Percentiles rank a stretch among this genome's conserved stretches.
phyloP scores from a whole-genome alignment of 2,329 filamentous ascomycete genomes.

The Arachnomyces sp. region DNA sequence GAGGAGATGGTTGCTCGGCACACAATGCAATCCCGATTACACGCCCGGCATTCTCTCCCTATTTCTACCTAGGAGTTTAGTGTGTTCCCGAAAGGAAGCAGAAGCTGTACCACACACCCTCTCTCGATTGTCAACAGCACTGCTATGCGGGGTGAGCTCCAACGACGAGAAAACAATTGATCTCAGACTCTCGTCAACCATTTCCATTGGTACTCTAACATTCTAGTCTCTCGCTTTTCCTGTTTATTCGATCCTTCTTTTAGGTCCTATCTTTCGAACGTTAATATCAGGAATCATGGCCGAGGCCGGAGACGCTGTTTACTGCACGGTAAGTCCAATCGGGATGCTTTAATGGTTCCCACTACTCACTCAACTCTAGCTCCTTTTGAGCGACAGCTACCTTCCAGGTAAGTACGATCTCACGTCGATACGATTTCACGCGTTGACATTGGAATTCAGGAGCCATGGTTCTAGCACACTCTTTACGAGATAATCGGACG shows the following conservation, averaged over 20 bases:
- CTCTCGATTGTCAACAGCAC: not conserved
- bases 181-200: conserved; percentile 11
- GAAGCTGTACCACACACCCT: no score
- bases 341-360: not conserved
- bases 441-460: conserved; percentile 45
- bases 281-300: conserved; percentile 25
- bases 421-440: conserved; percentile 2
- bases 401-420: conserved; percentile 63
- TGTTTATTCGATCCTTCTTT: conserved; percentile 4
- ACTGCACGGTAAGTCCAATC: conserved; percentile 52
- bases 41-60: no score
- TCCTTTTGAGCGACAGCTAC: conserved; percentile 86
- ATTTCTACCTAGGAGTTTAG: no score
- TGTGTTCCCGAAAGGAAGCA: no score
- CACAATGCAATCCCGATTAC: no score
- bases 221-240: not conserved
- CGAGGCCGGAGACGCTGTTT: conserved; percentile 49
- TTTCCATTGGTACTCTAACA: conserved; percentile 5
- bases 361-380: conserved; percentile 44
- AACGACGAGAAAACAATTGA: no score
- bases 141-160: not conserved
- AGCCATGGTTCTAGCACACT: conserved; percentile 88
- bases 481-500: conserved; percentile 81
- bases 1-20: no score
- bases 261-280: not conserved